Evolutionary conservation across 345 rosid genomes (phyloP).

Genomic region (Anastatica hierochuntica): DNA sequence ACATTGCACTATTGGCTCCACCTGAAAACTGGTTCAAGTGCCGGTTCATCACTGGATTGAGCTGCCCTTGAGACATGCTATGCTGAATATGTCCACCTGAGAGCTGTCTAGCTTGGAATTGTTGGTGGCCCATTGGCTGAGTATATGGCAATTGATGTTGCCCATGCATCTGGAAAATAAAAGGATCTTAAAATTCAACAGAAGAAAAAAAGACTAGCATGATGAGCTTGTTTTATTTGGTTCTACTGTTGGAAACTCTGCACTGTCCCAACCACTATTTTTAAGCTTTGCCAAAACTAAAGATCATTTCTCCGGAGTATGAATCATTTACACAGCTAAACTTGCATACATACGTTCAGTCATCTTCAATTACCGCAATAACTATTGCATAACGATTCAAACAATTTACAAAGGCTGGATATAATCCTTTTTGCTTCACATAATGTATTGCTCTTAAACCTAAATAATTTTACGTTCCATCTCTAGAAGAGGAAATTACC

Average conservation of each 20-base stretch:
- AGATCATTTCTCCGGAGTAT: no score
- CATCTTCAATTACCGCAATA: neutral
- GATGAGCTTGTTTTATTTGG: neutral
- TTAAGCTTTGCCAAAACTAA: no score
- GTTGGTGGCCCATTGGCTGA: conserved; percentile 80
- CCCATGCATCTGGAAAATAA: conserved; percentile 44
- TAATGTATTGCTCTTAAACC: neutral
- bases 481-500: conserved; percentile 26
- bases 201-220: neutral
- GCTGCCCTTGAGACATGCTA: conserved; percentile 79
- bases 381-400: neutral
- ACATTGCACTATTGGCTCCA: conserved; percentile 65
- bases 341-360: neutral
- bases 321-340: no score
- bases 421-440: neutral
- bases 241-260: no score
- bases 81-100: conserved; percentile 67
- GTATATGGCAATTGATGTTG: conserved; percentile 90
- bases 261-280: no score
- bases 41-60: conserved; percentile 73
- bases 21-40: conserved; percentile 72
- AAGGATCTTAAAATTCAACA: neutral
- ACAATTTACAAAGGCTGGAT: neutral
- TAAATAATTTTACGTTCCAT: neutral
- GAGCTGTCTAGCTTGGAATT: conserved; percentile 79